Evolutionary conservation across 495 filamentous ascomycete species (phyloP).

Genomic region (Xylaria intraflava): DNA sequence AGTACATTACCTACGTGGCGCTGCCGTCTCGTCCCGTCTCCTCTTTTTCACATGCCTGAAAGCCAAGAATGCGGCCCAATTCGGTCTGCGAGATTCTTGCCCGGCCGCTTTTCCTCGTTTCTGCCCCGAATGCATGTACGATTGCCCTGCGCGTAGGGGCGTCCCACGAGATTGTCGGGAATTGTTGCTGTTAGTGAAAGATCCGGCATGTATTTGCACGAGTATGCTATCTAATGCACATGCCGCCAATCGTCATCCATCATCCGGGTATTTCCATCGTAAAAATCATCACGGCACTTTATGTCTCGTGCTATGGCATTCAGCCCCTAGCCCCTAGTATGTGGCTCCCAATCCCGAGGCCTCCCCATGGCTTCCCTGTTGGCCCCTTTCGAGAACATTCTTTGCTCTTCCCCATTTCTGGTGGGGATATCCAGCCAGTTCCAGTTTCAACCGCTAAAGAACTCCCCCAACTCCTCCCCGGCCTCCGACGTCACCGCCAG

Average conservation of each 20-base stretch:
- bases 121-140: no score
- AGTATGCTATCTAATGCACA: not conserved
- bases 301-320: not conserved
- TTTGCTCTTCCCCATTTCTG: not conserved
- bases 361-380: not conserved
- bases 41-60: not conserved
- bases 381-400: not conserved
- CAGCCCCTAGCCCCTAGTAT: not conserved
- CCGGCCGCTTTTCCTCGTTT: no score
- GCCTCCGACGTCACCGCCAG: conserved; percentile 41
- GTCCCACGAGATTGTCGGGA: no score
- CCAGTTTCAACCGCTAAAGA: conserved; percentile 29
- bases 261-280: conserved; percentile 1
- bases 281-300: not conserved
- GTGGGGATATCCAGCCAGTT: not conserved
- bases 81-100: no score
- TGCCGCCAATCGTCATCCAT: not conserved
- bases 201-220: no score
- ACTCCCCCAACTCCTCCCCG: conserved; percentile 32
- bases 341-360: not conserved
- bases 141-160: no score
- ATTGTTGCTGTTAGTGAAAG: no score
- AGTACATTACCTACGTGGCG: no score
- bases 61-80: no score
- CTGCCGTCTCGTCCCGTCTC: no score